A percentile compares a stretch with the other conserved stretches of the same genome.
phyloP scores from a whole-genome alignment of 805 yeast species.

The Kodamaea sagamina region DNA sequence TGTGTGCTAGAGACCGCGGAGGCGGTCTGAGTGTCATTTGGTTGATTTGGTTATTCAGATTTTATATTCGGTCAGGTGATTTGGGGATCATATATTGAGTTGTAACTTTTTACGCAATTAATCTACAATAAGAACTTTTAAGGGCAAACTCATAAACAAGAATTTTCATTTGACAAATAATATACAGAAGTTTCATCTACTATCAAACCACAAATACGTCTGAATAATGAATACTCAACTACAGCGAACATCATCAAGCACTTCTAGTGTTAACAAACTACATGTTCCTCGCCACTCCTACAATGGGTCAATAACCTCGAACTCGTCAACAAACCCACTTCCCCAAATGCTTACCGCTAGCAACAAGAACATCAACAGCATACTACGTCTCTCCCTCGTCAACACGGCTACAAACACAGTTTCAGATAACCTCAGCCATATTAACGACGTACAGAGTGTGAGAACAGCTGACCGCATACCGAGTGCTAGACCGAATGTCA shows the following conservation, averaged over 20 bases:
- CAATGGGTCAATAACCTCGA: slow-evolving; percentile 16
- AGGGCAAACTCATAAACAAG: no score
- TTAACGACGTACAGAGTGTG: slow-evolving; percentile 19
- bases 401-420: slow-evolving; percentile 19
- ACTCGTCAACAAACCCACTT: slow-evolving; percentile 1
- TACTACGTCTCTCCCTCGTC: slow-evolving; percentile 20
- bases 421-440: slow-evolving; percentile 5
- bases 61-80: background rate
- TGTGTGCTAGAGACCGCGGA: slow-evolving; percentile 4
- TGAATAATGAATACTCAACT: slow-evolving; percentile 2
- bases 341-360: slow-evolving; percentile 7
- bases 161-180: no score
- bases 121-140: no score
- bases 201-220: no score
- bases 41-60: background rate
- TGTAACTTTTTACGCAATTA: no score
- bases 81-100: no score
- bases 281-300: slow-evolving; percentile 19
- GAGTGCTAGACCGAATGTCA: slow-evolving; percentile 57
- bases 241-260: slow-evolving; percentile 2
- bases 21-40: slow-evolving; percentile 1
- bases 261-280: slow-evolving; percentile 13
- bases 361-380: slow-evolving; percentile 15
- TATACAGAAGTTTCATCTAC: background rate
- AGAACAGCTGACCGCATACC: slow-evolving; percentile 51